Conservation (phyloP, 1,139 yeast genomes). For the Diutina mesorugosa region DNA sequence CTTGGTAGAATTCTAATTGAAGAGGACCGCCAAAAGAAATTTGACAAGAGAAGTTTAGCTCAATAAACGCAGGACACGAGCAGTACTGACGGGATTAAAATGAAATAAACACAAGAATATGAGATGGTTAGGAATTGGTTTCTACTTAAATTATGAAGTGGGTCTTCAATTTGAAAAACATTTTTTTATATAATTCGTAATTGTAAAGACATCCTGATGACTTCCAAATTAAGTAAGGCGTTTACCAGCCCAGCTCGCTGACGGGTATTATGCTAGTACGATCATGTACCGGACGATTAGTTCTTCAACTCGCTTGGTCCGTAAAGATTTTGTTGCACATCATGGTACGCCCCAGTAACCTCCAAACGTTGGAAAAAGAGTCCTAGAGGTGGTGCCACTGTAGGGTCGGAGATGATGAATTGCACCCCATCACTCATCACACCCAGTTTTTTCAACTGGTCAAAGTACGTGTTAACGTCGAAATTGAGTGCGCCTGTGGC, state of each 20-base stretch:
- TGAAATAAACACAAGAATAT: no score
- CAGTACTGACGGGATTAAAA: no score
- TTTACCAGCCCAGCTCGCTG: not conserved
- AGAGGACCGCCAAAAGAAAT: no score
- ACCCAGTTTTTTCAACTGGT: conserved; percentile 13
- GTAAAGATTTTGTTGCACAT: conserved; percentile 20
- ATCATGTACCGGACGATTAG: not conserved
- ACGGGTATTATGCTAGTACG: not conserved
- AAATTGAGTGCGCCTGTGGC: conserved; percentile 18
- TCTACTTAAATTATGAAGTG: not conserved
- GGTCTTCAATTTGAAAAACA: not conserved
- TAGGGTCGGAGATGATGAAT: conserved; percentile 15
- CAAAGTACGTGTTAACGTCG: conserved; percentile 10
- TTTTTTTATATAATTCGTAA: not conserved
- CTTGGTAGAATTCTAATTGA: no score
- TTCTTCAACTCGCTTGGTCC: conserved; percentile 10
- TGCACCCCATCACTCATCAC: conserved; percentile 15
- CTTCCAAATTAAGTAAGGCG: not conserved
- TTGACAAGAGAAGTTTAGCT: no score
- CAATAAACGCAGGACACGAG: no score
- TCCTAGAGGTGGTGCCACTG: conserved; percentile 22
- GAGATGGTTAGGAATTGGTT: no score
- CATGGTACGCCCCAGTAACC: conserved; percentile 18
- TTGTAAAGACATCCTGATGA: not conserved
- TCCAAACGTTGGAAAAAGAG: conserved; percentile 21